Evolutionary conservation across 2,329 filamentous ascomycete genomes (phyloP).

Genomic region (Colletotrichum filicis): DNA sequence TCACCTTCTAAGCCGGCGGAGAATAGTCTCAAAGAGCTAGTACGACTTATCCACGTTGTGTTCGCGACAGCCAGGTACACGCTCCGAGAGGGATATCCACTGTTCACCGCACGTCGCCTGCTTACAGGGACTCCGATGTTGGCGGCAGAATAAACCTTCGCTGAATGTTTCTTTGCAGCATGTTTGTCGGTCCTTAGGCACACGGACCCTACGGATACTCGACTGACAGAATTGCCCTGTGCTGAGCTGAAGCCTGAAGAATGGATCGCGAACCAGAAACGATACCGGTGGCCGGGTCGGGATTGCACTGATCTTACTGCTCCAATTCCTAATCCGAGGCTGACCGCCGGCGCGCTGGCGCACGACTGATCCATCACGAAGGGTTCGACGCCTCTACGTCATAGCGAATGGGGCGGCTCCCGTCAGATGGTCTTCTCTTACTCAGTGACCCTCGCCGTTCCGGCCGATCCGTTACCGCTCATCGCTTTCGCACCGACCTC

Average conservation of each 20-base stretch:
- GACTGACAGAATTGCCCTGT: conserved; percentile 16
- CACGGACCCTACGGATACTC: conserved; percentile 13
- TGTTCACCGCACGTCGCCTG: conserved; percentile 32
- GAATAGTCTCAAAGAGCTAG: conserved; percentile 20
- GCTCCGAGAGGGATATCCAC: conserved; percentile 23
- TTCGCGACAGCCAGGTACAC: conserved; percentile 11
- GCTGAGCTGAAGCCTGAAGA: conserved; percentile 12
- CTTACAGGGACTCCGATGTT: conserved; percentile 31
- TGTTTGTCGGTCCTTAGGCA: conserved; percentile 6
- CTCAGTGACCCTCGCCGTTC: conserved; percentile 24
- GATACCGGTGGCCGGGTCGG: conserved; percentile 13
- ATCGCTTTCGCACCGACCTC: conserved; percentile 23
- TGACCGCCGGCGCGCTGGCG: conserved; percentile 5
- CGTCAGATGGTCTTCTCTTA: conserved; percentile 23
- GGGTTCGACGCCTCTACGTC: conserved; percentile 24
- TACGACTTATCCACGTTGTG: conserved; percentile 20
- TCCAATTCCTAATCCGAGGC: conserved; percentile 15
- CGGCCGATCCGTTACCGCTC: conserved; percentile 31
- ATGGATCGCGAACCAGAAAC: conserved; percentile 10
- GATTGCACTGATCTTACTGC: conserved; percentile 18
- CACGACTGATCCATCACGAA: neutral
- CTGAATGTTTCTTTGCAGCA: neutral
- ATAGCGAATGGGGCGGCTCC: conserved; percentile 18
- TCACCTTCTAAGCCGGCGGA: conserved; percentile 15
- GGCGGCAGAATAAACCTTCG: conserved; percentile 21